Conservation (phyloP, 345 rosid species). For the Aquilaria yunnanensis region DNA sequence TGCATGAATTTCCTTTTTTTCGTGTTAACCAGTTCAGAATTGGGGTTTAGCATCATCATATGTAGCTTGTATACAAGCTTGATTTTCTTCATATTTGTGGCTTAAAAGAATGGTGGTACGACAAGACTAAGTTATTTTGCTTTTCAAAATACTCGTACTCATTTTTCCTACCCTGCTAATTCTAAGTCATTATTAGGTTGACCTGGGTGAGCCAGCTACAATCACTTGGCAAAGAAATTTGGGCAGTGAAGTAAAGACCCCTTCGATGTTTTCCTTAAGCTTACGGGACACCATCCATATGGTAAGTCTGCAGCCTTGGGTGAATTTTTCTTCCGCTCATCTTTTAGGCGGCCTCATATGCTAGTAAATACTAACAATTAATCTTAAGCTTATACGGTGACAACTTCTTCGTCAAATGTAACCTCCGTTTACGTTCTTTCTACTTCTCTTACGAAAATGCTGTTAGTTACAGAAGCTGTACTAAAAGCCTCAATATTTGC, state of each 20-base stretch:
- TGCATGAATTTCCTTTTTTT: no score
- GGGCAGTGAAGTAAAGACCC: constrained; percentile 28
- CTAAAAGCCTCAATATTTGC: no score
- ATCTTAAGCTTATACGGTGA: background rate
- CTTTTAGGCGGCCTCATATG: no score
- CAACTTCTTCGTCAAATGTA: background rate
- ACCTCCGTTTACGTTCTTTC: background rate
- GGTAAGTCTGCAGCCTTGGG: constrained; percentile 25
- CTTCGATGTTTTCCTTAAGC: constrained; percentile 28
- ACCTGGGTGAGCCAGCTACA: constrained; percentile 33
- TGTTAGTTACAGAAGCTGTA: no score
- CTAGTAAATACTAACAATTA: background rate
- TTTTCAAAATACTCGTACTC: background rate
- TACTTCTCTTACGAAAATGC: background rate
- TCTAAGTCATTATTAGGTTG: constrained; percentile 24
- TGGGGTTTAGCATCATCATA: background rate
- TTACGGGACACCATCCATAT: constrained; percentile 41
- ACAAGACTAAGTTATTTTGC: no score
- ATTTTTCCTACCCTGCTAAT: background rate
- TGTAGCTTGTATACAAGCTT: background rate
- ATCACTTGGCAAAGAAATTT: constrained; percentile 56
- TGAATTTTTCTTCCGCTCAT: no score
- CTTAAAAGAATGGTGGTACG: no score
- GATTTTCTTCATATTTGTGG: no score
- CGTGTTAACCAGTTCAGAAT: background rate